Percentiles rank a stretch among this genome's conserved stretches.
phyloP scores from a whole-genome alignment of 768 basidiomycete genomes.

The Pisolithus orientalis region DNA sequence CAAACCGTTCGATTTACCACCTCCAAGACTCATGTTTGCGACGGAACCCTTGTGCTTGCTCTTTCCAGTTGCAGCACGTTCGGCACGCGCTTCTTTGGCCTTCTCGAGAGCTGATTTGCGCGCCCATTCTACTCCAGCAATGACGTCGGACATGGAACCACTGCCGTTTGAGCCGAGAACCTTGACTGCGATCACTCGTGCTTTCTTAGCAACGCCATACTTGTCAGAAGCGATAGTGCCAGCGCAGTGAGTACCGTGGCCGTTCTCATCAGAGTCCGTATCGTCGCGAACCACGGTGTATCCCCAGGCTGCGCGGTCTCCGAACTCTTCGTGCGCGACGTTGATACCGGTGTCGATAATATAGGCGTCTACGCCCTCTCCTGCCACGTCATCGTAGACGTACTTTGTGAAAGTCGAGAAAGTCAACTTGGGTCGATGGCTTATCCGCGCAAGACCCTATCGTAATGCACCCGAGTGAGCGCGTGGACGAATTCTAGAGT shows the following conservation, averaged over 20 bases:
- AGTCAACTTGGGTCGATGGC: constrained; percentile 70
- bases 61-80: constrained; percentile 66
- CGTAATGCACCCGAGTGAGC: constrained; percentile 7
- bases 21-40: constrained; percentile 96
- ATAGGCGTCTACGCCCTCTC: constrained; percentile 91
- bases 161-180: constrained; percentile 92
- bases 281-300: constrained; percentile 85
- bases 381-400: constrained; percentile 61
- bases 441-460: constrained; percentile 93
- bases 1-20: constrained; percentile 82
- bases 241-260: constrained; percentile 93
- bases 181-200: constrained; percentile 86
- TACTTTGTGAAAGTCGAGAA: constrained; percentile 86
- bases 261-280: constrained; percentile 86
- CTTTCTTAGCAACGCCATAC: constrained; percentile 95
- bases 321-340: constrained; percentile 76
- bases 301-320: constrained; percentile 89
- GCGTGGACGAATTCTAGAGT: neutral
- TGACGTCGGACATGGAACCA: constrained; percentile 92
- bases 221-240: constrained; percentile 91
- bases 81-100: constrained; percentile 53
- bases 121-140: constrained; percentile 84
- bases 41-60: constrained; percentile 90
- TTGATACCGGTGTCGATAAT: constrained; percentile 90
- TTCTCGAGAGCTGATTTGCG: constrained; percentile 46